Base-by-base conservation (phyloP, 2,329 filamentous ascomycete species). In the Paecilomyces fulvus region DNA sequence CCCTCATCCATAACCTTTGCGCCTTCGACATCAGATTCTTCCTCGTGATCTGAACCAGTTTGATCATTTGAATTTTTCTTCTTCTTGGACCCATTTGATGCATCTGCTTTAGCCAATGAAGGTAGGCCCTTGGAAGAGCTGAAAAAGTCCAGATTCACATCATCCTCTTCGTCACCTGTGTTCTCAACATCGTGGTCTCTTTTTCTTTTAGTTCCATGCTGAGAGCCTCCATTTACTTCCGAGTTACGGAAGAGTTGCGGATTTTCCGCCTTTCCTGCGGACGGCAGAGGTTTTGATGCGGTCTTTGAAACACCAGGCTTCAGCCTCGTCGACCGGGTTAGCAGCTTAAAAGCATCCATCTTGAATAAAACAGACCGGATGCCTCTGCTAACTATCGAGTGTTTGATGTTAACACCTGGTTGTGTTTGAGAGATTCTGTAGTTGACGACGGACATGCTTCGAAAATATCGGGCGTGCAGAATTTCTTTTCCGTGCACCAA, bases 1-100 rank as follows among this genome's bases (percentile, higher is more conserved):
- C 87, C 85, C 64, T 88, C 81, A 64, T 84, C 82, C 63, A 90
- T 79, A 0, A 58, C 61, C 3, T 65, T 64, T 20, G 33, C 52
- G 30, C 30, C 31, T 46, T 46, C 56, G 17, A 63, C 62, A 17
- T 69, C 62, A 5, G 53, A 53, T n/a, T 57, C 65, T 25, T 61
- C 65, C 30, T 67, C 60, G 25, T 65, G 55, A n/a, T 60, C 61
- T 11, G 59, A 52, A 6, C 58, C 56, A 25, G 61, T 55, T 14
- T 60, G 58, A 14, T 57, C 20, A 25, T 60, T 57, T 25, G 52
- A 23, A 30, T 11, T 20, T 31, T 28, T 14, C 49, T 49, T 50
- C 23, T 48, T 20, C 21, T 54, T 46, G 11, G 11, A 57, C 51
- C 28, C 55, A 17, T 49, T 59, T 12, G 61, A 49, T 14, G 52